Evolutionary conservation across 495 filamentous ascomycete species (phyloP).

Genomic region (Gamarada debralockiae): DNA sequence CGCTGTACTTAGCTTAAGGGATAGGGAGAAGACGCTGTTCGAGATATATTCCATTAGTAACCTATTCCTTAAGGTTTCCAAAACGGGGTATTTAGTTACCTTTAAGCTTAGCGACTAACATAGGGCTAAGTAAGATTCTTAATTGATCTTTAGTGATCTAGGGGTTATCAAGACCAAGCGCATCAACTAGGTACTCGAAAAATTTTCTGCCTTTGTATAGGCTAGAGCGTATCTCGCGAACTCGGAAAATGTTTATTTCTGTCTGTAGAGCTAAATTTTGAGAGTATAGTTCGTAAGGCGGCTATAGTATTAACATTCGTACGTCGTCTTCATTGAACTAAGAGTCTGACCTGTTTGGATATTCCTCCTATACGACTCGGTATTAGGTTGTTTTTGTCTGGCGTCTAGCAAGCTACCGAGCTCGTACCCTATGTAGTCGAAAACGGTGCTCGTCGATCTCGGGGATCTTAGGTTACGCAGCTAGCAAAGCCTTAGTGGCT

Average conservation of each 20-base stretch:
- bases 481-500: no score
- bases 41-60: no score
- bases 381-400: no score
- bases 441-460: no score
- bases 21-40: no score
- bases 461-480: no score
- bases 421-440: no score
- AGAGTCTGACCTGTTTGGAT: conserved; percentile 10
- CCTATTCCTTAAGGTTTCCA: conserved; percentile 2
- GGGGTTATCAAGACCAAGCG: neutral
- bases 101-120: no score
- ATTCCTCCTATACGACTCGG: conserved; percentile 6
- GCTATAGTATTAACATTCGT: neutral
- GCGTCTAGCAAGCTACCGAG: conserved; percentile 1
- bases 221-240: conserved; percentile 3
- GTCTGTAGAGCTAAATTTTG: conserved; percentile 2
- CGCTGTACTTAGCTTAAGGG: no score
- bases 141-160: conserved; percentile 4
- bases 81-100: no score
- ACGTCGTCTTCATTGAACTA: conserved; percentile 7
- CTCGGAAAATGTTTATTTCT: conserved; percentile 4
- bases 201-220: conserved; percentile 1
- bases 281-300: conserved; percentile 1
- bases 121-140: conserved; percentile 2
- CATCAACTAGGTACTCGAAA: no score